Evolutionary conservation across 2,329 filamentous ascomycete species (phyloP).

Genomic region (Colletotrichum sp.): DNA sequence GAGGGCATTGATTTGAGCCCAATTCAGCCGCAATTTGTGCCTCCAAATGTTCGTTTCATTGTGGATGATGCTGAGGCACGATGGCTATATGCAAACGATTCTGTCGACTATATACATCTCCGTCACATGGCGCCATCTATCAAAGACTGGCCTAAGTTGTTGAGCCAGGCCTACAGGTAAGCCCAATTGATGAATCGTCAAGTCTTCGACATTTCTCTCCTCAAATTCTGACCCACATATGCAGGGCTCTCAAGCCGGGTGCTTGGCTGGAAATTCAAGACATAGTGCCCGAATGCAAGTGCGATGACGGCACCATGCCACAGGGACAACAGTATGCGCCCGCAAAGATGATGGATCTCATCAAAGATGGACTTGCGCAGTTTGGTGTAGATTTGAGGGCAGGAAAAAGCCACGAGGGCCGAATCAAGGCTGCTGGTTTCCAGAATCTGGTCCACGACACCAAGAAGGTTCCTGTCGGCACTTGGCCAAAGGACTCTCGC

Average conservation of each 20-base stretch:
- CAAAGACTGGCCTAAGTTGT: slow-evolving; percentile 30
- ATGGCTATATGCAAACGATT: neutral
- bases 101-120: slow-evolving; percentile 29
- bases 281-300: slow-evolving; percentile 28
- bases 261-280: slow-evolving; percentile 12
- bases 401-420: slow-evolving; percentile 34
- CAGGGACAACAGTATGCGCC: slow-evolving; percentile 20
- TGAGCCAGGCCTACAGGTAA: slow-evolving; percentile 12
- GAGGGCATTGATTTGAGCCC: slow-evolving; percentile 39
- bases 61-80: slow-evolving; percentile 65
- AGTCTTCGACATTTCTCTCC: neutral
- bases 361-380: slow-evolving; percentile 33
- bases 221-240: neutral
- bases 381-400: slow-evolving; percentile 33
- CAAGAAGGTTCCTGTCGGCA: slow-evolving; percentile 32
- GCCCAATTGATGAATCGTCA: neutral
- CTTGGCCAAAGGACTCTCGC: slow-evolving; percentile 44
- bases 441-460: slow-evolving; percentile 29
- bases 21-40: slow-evolving; percentile 48
- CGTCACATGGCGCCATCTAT: slow-evolving; percentile 33
- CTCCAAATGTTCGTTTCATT: slow-evolving; percentile 76
- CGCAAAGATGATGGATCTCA: slow-evolving; percentile 33
- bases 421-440: slow-evolving; percentile 25
- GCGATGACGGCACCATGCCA: slow-evolving; percentile 44
- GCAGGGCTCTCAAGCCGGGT: slow-evolving; percentile 21